Conservation (phyloP, 495 filamentous ascomycete species). For the Podospora appendiculata region DNA sequence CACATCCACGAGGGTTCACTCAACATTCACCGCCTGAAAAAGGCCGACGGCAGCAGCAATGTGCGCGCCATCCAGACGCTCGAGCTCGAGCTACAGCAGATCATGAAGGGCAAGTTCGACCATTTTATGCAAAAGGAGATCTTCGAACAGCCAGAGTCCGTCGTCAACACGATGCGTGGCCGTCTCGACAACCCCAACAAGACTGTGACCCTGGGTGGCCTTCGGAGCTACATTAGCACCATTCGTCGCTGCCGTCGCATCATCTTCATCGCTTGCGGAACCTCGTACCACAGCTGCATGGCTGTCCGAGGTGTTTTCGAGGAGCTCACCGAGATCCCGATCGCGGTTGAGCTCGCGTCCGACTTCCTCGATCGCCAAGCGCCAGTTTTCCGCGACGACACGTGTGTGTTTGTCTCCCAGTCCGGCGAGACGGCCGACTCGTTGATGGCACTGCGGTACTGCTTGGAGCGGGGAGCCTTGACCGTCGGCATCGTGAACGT, state of each 20-base stretch:
- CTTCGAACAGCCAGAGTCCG: conserved; percentile 98
- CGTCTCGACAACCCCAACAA: conserved; percentile 90
- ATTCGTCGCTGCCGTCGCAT: conserved; percentile 93
- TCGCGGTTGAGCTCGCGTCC: conserved; percentile 91
- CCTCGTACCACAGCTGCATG: conserved; percentile 98
- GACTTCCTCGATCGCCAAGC: conserved; percentile 97
- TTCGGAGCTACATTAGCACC: conserved; percentile 91
- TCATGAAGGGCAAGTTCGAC: conserved; percentile 99
- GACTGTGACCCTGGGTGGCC: conserved; percentile 87
- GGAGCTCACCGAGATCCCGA: conserved; percentile 96
- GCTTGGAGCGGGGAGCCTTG: conserved; percentile 90
- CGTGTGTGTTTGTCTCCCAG: conserved; percentile 97
- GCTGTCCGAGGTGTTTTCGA: conserved; percentile 96
- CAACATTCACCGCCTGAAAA: conserved; percentile 96
- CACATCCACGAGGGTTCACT: conserved; percentile 98
- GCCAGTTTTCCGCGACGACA: conserved; percentile 99
- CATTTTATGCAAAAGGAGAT: conserved; percentile 99
- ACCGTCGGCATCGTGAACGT: conserved; percentile 98
- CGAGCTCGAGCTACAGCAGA: conserved; percentile 97
- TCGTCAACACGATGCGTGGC: conserved; percentile 99
- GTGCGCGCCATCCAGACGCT: conserved; percentile 96
- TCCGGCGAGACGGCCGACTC: conserved; percentile 99
- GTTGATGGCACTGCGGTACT: conserved; percentile 92
- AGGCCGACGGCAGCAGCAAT: conserved; percentile 93
- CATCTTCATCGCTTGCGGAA: conserved; percentile 98